These are phyloP conservation scores for Noccaea caerulescens DNA, from an alignment of 345 rosid species.

Conservation along the genomic window DNA sequence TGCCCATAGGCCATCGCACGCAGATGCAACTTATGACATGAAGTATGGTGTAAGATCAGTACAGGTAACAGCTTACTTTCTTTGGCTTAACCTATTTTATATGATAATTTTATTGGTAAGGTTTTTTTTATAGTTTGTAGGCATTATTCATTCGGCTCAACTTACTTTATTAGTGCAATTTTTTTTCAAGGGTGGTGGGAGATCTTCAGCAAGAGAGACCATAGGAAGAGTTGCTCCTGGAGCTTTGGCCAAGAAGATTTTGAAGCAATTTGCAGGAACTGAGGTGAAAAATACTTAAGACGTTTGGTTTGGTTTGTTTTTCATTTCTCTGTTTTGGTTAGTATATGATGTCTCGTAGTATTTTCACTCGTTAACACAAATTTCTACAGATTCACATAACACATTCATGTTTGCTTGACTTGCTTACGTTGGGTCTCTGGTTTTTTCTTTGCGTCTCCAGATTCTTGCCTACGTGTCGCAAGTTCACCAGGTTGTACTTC, in stretches of 20 bases:
- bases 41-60: slow-evolving; percentile 97
- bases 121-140: not conserved
- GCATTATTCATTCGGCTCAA: not conserved
- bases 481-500: slow-evolving; percentile 84
- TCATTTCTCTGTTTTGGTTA: not conserved
- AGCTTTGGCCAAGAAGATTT: slow-evolving; percentile 95
- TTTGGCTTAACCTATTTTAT: slow-evolving; percentile 1
- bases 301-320: not conserved
- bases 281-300: slow-evolving; percentile 55
- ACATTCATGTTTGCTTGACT: slow-evolving; percentile 3
- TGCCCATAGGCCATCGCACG: slow-evolving; percentile 98
- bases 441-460: slow-evolving; percentile 47
- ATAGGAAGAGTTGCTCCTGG: slow-evolving; percentile 98
- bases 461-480: slow-evolving; percentile 94
- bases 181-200: slow-evolving; percentile 81
- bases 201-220: slow-evolving; percentile 99
- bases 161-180: not conserved
- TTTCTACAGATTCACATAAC: not conserved
- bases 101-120: not conserved
- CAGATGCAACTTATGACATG: slow-evolving; percentile 99
- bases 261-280: slow-evolving; percentile 73
- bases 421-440: not conserved
- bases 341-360: not conserved
- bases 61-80: slow-evolving; percentile 54
- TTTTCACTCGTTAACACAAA: slow-evolving; percentile 1